Conservation (phyloP, 352 stramenopile genomes). For the Globisporangium yorkense region DNA sequence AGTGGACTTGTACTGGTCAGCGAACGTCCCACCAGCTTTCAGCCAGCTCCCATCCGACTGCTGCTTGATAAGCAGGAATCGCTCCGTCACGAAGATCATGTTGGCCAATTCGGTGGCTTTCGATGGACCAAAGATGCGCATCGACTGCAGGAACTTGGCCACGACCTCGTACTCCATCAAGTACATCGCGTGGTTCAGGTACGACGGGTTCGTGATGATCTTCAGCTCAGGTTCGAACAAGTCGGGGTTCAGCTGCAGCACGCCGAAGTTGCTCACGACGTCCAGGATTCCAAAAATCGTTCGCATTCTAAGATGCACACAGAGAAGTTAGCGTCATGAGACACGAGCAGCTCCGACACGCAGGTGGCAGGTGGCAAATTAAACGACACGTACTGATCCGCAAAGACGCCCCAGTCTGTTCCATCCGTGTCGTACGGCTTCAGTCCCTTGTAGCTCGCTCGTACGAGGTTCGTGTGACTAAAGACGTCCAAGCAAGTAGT, state of each 20-base stretch:
- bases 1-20: conserved; percentile 80
- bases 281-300: conserved; percentile 79
- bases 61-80: conserved; percentile 61
- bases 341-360: background rate
- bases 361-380: background rate
- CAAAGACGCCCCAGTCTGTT: conserved; percentile 55
- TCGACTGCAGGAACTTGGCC: conserved; percentile 69
- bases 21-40: conserved; percentile 35
- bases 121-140: conserved; percentile 60
- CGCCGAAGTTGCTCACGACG: conserved; percentile 74
- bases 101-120: conserved; percentile 29
- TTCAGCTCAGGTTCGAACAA: conserved; percentile 66
- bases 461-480: conserved; percentile 57
- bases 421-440: conserved; percentile 57
- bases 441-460: conserved; percentile 65
- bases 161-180: conserved; percentile 65
- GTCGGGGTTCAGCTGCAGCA: conserved; percentile 57
- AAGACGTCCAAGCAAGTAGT: conserved; percentile 68
- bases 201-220: conserved; percentile 66
- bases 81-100: conserved; percentile 55
- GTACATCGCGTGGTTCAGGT: conserved; percentile 75
- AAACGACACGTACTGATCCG: conserved; percentile 46
- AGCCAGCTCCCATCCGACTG: conserved; percentile 72
- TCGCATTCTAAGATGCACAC: conserved; percentile 34
- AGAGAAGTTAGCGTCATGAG: background rate